Percentiles rank a stretch among this genome's conserved stretches.
Evolutionary conservation across 2,329 filamentous ascomycete species (phyloP).

Genomic region (Orbilia javanica): DNA sequence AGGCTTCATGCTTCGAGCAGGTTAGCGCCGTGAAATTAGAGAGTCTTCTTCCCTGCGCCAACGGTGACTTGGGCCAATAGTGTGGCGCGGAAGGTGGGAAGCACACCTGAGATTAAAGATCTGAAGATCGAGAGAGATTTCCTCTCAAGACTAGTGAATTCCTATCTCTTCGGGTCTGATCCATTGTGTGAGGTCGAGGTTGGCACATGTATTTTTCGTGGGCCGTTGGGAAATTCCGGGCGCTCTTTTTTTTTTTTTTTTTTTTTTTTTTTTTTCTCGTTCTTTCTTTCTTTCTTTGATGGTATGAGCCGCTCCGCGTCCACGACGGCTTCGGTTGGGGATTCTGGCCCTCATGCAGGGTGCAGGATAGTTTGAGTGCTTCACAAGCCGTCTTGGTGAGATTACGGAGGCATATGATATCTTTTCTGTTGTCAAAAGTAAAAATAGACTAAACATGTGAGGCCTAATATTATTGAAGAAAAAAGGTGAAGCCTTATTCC

Average conservation of each 20-base stretch:
- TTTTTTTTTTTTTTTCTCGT: not conserved
- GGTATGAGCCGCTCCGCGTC: constrained; percentile 5
- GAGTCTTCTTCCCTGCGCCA: constrained; percentile 48
- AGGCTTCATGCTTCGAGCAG: constrained; percentile 45
- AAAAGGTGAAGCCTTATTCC: not conserved
- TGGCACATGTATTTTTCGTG: constrained; percentile 1
- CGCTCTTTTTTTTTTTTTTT: not conserved
- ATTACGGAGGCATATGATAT: constrained; percentile 20
- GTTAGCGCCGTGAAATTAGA: constrained; percentile 53
- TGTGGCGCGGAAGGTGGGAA: constrained; percentile 20
- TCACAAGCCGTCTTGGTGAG: constrained; percentile 23
- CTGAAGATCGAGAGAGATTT: constrained; percentile 37
- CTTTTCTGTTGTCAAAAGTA: constrained; percentile 10
- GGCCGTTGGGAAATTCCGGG: constrained; percentile 41
- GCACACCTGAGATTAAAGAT: constrained; percentile 31
- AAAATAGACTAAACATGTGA: constrained; percentile 23
- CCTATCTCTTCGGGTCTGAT: constrained; percentile 9
- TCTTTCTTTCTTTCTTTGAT: not conserved
- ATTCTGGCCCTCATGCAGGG: constrained; percentile 22
- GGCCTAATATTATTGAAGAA: constrained; percentile 8
- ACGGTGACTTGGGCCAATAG: constrained; percentile 47
- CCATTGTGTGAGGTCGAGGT: constrained; percentile 6
- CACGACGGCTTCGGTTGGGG: constrained; percentile 12
- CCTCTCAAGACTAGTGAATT: constrained; percentile 17
- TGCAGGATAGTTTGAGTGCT: constrained; percentile 23